These are phyloP conservation scores for Talaromyces funiculosus DNA, from an alignment of 2,329 filamentous ascomycete genomes.

Conservation along the genomic window DNA sequence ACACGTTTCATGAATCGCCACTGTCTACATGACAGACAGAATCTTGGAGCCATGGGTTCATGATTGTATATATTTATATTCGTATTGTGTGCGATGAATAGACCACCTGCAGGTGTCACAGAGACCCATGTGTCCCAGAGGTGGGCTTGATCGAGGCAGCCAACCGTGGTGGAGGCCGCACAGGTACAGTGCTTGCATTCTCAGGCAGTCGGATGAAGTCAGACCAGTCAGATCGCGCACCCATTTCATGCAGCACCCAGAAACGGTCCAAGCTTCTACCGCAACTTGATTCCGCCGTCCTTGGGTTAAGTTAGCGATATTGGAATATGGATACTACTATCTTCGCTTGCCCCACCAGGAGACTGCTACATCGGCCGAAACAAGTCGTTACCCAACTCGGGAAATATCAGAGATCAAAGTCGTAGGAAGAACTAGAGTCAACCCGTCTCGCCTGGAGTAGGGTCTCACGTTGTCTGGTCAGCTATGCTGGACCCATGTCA, in stretches of 20 bases:
- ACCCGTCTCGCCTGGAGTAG: constrained; percentile 14
- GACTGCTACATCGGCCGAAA: not conserved
- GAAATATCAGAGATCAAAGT: not conserved
- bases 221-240: constrained; percentile 20
- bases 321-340: not conserved
- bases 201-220: constrained; percentile 2
- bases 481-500: constrained; percentile 7
- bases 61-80: not conserved
- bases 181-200: not conserved
- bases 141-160: not conserved
- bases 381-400: not conserved
- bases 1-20: constrained; percentile 3
- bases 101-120: constrained; percentile 3
- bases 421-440: not conserved
- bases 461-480: constrained; percentile 17
- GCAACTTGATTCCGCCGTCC: not conserved
- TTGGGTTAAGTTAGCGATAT: too few relatives aligned
- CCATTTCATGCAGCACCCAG: constrained; percentile 13
- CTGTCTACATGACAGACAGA: not conserved
- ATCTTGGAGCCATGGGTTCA: not conserved
- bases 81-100: not conserved
- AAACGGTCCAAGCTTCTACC: constrained; percentile 11
- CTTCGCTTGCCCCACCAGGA: not conserved
- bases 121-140: constrained; percentile 4
- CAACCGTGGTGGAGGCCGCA: not conserved